Conservation (phyloP, 495 filamentous ascomycete species). For the Daldinia caldariorum region DNA sequence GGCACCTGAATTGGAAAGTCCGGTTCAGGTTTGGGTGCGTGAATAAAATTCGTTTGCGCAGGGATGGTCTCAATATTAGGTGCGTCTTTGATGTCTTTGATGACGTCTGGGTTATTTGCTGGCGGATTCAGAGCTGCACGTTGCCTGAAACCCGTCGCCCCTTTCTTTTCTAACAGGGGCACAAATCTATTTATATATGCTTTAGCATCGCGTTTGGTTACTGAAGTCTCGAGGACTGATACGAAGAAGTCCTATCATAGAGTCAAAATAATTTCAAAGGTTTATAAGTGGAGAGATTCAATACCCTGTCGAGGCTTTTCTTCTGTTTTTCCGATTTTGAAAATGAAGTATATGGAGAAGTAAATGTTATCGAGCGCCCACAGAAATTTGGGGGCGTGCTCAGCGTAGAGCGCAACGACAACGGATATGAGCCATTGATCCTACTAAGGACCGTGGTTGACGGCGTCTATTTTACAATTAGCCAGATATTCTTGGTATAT, state of each 20-base stretch:
- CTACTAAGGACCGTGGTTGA: slow-evolving; percentile 38
- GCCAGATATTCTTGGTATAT: not conserved
- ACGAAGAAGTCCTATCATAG: slow-evolving; percentile 77
- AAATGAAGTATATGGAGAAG: slow-evolving; percentile 49
- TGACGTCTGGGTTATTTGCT: slow-evolving; percentile 2
- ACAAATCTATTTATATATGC: slow-evolving; percentile 85
- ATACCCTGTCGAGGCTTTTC: slow-evolving; percentile 55
- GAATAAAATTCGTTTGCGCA: slow-evolving; percentile 29
- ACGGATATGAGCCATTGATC: slow-evolving; percentile 38
- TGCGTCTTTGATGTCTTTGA: slow-evolving; percentile 14
- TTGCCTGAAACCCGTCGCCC: slow-evolving; percentile 48
- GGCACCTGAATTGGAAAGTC: slow-evolving; percentile 54
- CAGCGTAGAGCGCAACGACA: slow-evolving; percentile 33
- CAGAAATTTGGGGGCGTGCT: slow-evolving; percentile 37
- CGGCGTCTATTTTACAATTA: slow-evolving; percentile 38
- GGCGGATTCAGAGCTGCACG: slow-evolving; percentile 47
- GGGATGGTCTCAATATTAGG: slow-evolving; percentile 12
- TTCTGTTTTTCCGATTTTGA: slow-evolving; percentile 55
- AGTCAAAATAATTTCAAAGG: slow-evolving; percentile 28
- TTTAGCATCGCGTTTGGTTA: slow-evolving; percentile 90
- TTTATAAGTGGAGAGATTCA: not conserved
- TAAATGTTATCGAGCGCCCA: slow-evolving; percentile 42
- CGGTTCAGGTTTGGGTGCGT: slow-evolving; percentile 64
- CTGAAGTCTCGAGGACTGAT: slow-evolving; percentile 81
- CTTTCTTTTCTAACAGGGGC: slow-evolving; percentile 56